phyloP scores from a whole-genome alignment of 2,329 filamentous ascomycete genomes.

The Verticillium klebahnii region DNA sequence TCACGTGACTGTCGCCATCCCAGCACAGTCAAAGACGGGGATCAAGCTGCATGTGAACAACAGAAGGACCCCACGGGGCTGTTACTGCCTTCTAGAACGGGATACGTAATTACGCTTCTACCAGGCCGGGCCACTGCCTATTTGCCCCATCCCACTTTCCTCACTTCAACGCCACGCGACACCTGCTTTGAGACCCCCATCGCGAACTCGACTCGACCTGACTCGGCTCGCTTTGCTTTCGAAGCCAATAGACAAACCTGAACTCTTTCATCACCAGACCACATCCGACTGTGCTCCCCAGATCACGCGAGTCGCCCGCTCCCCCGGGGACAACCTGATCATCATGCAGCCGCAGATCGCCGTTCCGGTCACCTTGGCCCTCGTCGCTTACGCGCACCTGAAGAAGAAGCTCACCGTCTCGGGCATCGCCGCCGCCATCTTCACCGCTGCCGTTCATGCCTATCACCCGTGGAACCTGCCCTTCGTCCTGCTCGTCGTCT shows the following conservation, averaged over 20 bases:
- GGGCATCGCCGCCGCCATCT: constrained; percentile 20
- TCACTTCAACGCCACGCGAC: not conserved
- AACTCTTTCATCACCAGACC: not conserved
- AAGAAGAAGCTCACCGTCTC: constrained; percentile 59
- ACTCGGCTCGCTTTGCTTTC: not conserved
- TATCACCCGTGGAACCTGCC: constrained; percentile 92
- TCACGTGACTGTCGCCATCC: not conserved
- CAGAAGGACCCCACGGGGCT: not conserved
- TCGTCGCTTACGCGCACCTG: constrained; percentile 64
- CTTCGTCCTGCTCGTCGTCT: constrained; percentile 76
- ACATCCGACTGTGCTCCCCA: not conserved
- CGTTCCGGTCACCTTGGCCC: constrained; percentile 50
- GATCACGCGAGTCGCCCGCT: not conserved
- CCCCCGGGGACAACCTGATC: not conserved
- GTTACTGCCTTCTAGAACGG: not conserved
- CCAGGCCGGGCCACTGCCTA: not conserved
- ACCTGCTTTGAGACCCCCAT: not conserved
- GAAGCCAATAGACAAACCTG: not conserved
- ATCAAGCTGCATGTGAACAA: not conserved
- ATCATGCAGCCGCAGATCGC: constrained; percentile 25
- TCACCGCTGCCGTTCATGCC: constrained; percentile 56
- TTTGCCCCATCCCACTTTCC: not conserved
- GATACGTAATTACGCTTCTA: not conserved
- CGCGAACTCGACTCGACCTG: not conserved
- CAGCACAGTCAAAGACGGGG: not conserved